Percentiles rank a stretch among this genome's conserved stretches.
phyloP scores from a whole-genome alignment of 495 filamentous ascomycete genomes.

The Trichoderma erinaceum region DNA sequence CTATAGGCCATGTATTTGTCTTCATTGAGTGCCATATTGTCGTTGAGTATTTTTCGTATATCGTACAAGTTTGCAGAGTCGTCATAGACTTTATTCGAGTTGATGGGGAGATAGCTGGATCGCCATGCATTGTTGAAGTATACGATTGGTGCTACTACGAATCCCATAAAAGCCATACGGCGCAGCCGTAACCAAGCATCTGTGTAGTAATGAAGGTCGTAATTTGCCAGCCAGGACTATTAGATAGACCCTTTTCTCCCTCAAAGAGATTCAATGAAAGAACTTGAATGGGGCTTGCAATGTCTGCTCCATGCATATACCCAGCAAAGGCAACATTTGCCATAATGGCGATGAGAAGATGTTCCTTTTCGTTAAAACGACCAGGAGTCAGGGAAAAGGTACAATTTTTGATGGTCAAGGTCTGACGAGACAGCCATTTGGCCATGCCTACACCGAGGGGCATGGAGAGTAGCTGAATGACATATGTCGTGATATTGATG shows the following conservation, averaged over 20 bases:
- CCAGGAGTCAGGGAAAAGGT: background rate
- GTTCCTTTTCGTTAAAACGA: conserved; percentile 30
- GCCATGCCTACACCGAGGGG: background rate
- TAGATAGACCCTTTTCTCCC: background rate
- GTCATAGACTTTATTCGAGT: conserved; percentile 30
- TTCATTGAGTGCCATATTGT: conserved; percentile 30
- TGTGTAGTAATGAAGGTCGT: no score
- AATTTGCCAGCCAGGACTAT: conserved; percentile 20
- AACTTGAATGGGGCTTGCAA: background rate
- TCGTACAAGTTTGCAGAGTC: conserved; percentile 28
- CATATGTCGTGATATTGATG: conserved; percentile 28
- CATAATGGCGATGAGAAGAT: conserved; percentile 24
- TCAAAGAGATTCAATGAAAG: background rate
- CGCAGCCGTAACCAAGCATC: conserved; percentile 30
- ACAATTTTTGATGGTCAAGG: no score
- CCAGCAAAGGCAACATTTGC: background rate
- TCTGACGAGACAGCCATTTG: no score
- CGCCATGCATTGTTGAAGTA: conserved; percentile 27
- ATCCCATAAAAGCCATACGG: conserved; percentile 29
- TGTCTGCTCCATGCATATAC: background rate
- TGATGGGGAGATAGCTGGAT: conserved; percentile 32
- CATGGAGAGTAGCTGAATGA: conserved; percentile 20
- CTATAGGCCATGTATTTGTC: conserved; percentile 33
- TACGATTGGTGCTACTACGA: conserved; percentile 24
- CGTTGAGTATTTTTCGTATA: conserved; percentile 25